Evolutionary conservation across 2,329 filamentous ascomycete genomes (phyloP), one percentile per base, ranked within the genome.

Genomic region (Penicillium sp.): DNA sequence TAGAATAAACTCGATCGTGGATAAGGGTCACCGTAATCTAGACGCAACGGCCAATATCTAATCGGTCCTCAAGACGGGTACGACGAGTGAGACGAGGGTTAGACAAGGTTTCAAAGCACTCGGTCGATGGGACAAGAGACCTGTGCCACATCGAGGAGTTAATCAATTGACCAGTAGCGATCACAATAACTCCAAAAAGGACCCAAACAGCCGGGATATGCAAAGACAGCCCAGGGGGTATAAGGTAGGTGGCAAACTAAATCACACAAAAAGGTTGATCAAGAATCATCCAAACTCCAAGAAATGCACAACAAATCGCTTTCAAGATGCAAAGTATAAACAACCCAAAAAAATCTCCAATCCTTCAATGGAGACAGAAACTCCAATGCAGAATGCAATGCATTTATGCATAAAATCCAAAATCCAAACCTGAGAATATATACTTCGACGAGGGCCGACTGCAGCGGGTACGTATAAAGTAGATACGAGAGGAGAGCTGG

Each of bases 71-170:
- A 48, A 19, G 55, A 26, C 14, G 38, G 46, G 57, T 58, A 61
- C 52, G 59, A 55, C 46, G 54, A 49, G 45, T 28, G 57, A 22
- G 51, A 53, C 49, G 58, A 57, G 45, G 43, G 54, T 63, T 65
- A 58, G 62, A 65, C 58, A 55, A 55, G 59, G 33, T 53, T 59
- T 65, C 59, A 56, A 64, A 51, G 56, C 45, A 66, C 65, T 65
- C 65, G 56, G 58, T 62, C 55, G 65, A 64, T 60, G 60, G 61
- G 45, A 58, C 65, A 67, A 55, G 53, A 56, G 19, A 55, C 58
- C 61, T 67, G 65, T 43, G 46, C 65, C 63, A 65, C 63, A 65
- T 56, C 63, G 56, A 64, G 40, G 61, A 64, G 65, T 67, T 60
- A 64, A 67, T 67, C 57, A 62, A 65, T 67, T 67, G 63, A 64